Conservation (phyloP, 306 rosid species). For the Cicer arietinum region DNA sequence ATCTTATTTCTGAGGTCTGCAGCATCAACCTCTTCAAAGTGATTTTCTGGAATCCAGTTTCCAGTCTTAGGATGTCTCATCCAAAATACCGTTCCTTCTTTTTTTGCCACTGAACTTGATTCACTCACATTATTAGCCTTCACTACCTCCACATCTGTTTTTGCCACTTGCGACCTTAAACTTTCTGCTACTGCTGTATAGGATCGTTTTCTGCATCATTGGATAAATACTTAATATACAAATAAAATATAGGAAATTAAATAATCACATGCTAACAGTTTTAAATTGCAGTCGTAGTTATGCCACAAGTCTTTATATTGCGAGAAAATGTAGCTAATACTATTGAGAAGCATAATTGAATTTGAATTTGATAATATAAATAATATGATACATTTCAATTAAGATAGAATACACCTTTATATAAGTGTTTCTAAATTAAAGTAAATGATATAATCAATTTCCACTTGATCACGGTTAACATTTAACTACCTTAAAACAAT, state of each 20-base stretch:
- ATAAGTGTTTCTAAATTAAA: too few species aligned
- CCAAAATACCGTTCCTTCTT: conserved; percentile 54
- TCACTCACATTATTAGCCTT: background rate
- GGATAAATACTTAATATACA: background rate
- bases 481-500: too few species aligned
- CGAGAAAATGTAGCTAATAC: too few species aligned
- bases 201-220: conserved; percentile 38
- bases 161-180: conserved; percentile 28
- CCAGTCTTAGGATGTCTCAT: conserved; percentile 73
- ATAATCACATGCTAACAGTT: too few species aligned
- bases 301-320: too few species aligned
- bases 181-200: conserved; percentile 37
- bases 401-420: too few species aligned
- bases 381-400: too few species aligned
- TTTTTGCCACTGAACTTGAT: conserved; percentile 2
- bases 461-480: too few species aligned
- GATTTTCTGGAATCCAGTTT: conserved; percentile 74
- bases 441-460: too few species aligned
- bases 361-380: too few species aligned
- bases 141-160: background rate
- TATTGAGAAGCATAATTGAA: too few species aligned
- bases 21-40: conserved; percentile 54
- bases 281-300: too few species aligned
- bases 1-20: conserved; percentile 61
- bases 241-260: background rate